phyloP scores from a whole-genome alignment of 2,329 filamentous ascomycete genomes.

The Paecilomyces variotii region DNA sequence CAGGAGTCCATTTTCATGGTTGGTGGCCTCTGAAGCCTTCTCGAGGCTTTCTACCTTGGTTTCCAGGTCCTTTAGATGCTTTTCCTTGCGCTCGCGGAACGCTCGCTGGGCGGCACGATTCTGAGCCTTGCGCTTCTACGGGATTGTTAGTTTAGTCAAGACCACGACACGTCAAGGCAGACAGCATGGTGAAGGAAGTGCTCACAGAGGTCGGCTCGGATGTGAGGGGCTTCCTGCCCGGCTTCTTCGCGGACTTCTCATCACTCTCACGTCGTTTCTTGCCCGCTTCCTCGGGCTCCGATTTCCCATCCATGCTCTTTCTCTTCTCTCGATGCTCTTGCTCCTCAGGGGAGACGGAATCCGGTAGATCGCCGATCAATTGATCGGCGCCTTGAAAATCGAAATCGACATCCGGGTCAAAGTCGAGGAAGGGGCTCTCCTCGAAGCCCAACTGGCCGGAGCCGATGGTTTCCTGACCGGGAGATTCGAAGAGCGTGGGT shows the following conservation, averaged over 20 bases:
- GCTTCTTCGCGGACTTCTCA: slow-evolving; percentile 87
- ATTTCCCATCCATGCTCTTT: slow-evolving; percentile 44
- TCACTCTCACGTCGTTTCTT: slow-evolving; percentile 69
- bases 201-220: slow-evolving; percentile 93
- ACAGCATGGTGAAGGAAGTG: slow-evolving; percentile 15
- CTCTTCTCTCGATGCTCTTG: slow-evolving; percentile 53
- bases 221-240: slow-evolving; percentile 88
- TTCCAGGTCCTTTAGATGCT: slow-evolving; percentile 49
- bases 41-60: slow-evolving; percentile 58
- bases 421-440: slow-evolving; percentile 77
- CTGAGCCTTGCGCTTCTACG: slow-evolving; percentile 66
- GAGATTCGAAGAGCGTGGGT: slow-evolving; percentile 23
- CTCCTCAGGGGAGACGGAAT: slow-evolving; percentile 12
- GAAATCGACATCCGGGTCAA: slow-evolving; percentile 72
- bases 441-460: slow-evolving; percentile 50
- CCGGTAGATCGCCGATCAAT: slow-evolving; percentile 71
- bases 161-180: slow-evolving; percentile 1
- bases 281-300: slow-evolving; percentile 56
- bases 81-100: slow-evolving; percentile 91
- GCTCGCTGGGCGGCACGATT: slow-evolving; percentile 88
- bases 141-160: slow-evolving; percentile 13
- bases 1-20: slow-evolving; percentile 75
- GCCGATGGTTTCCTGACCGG: slow-evolving; percentile 29
- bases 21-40: slow-evolving; percentile 73
- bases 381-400: slow-evolving; percentile 54